These are phyloP conservation scores for Seiridium unicorne DNA, from an alignment of 2,329 filamentous ascomycete species.

Conservation along the genomic window DNA sequence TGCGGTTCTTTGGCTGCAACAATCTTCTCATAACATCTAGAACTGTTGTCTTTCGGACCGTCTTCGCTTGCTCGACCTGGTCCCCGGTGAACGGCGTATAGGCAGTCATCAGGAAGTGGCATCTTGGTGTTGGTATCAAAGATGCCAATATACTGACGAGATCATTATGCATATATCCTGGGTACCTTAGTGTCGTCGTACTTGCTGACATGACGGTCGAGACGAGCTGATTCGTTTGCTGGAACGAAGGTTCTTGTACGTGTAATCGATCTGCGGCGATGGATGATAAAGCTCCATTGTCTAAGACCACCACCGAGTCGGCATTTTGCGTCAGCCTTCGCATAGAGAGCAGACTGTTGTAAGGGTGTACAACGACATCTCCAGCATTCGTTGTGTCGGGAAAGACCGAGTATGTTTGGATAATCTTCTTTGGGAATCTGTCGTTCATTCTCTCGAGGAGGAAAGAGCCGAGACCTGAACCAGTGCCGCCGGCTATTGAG, in stretches of 20 bases:
- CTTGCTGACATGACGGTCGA: slow-evolving; percentile 99
- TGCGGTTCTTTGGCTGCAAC: slow-evolving; percentile 96
- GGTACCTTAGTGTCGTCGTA: slow-evolving; percentile 93
- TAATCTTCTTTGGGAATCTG: slow-evolving; percentile 96
- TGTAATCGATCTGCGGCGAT: slow-evolving; percentile 94
- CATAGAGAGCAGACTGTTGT: slow-evolving; percentile 94
- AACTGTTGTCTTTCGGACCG: slow-evolving; percentile 95
- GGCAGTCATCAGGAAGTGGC: slow-evolving; percentile 97
- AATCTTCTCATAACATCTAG: slow-evolving; percentile 95
- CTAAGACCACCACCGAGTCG: slow-evolving; percentile 94
- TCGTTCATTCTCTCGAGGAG: slow-evolving; percentile 95
- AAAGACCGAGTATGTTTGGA: slow-evolving; percentile 98
- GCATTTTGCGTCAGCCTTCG: slow-evolving; percentile 90
- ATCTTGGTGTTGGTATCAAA: slow-evolving; percentile 91
- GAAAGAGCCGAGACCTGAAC: slow-evolving; percentile 93
- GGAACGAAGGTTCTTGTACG: slow-evolving; percentile 91
- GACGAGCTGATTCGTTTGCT: slow-evolving; percentile 95
- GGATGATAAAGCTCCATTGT: slow-evolving; percentile 89
- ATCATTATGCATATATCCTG: slow-evolving; percentile 99
- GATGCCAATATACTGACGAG: slow-evolving; percentile 95
- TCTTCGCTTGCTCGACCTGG: slow-evolving; percentile 95
- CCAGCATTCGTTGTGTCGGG: slow-evolving; percentile 84
- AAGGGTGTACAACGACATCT: slow-evolving; percentile 96
- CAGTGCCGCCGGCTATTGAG: slow-evolving; percentile 95
- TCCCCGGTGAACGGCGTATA: slow-evolving; percentile 98